phyloP scores from a whole-genome alignment of 768 basidiomycete species.

The Dioszegia hungarica region DNA sequence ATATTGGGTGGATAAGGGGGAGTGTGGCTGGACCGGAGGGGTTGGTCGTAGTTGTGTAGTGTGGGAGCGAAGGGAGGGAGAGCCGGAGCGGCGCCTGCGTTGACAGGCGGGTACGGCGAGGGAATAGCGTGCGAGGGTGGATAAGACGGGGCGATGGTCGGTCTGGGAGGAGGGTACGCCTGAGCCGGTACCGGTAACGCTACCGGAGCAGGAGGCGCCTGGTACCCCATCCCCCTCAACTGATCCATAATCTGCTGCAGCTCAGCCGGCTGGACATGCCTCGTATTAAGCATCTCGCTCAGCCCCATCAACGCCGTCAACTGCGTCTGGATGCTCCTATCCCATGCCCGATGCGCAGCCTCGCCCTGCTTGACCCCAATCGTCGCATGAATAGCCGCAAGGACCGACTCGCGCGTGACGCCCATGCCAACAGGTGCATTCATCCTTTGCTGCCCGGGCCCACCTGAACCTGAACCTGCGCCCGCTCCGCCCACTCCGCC shows the following conservation, averaged over 20 bases:
- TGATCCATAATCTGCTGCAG: constrained; percentile 49
- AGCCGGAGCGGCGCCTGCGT: background rate
- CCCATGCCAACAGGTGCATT: constrained; percentile 50
- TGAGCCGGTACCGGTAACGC: background rate
- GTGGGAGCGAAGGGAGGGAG: constrained; percentile 15
- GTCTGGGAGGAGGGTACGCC: constrained; percentile 1
- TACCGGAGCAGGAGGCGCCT: background rate
- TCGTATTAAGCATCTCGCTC: constrained; percentile 55
- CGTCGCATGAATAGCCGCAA: constrained; percentile 75
- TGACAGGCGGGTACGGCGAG: no score
- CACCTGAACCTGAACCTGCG: no score
- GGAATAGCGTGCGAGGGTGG: constrained; percentile 16
- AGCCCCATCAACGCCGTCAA: constrained; percentile 63
- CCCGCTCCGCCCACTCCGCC: no score
- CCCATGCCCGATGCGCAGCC: constrained; percentile 68
- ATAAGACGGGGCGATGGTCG: background rate
- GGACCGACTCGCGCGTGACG: constrained; percentile 63
- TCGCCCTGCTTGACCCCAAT: constrained; percentile 54
- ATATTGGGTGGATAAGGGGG: constrained; percentile 34
- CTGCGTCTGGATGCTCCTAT: constrained; percentile 64
- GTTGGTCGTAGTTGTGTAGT: background rate
- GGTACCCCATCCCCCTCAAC: constrained; percentile 29
- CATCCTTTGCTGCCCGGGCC: background rate
- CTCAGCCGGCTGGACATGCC: constrained; percentile 51
- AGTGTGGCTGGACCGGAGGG: background rate